These are phyloP conservation scores for Pseudogymnoascus sp. DNA, from an alignment of 2,329 filamentous ascomycete species.

Conservation along the genomic window DNA sequence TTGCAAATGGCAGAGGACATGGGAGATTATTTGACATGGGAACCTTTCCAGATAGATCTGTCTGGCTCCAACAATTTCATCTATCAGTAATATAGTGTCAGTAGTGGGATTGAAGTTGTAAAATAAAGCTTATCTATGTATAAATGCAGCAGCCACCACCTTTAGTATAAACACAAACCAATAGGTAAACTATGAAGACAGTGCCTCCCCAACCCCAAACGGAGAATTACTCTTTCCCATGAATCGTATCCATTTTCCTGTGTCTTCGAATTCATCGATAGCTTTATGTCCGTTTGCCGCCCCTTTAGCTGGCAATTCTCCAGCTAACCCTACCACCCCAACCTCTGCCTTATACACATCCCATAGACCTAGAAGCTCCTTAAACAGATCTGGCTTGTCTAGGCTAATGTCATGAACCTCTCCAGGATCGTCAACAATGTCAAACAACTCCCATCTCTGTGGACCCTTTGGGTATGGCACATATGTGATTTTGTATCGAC, in stretches of 20 bases:
- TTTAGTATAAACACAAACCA: background rate
- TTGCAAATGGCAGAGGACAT: slow-evolving; percentile 24
- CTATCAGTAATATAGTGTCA: background rate
- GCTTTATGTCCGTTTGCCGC: background rate
- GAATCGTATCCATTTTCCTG: slow-evolving; percentile 19
- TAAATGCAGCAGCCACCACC: background rate
- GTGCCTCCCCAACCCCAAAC: background rate
- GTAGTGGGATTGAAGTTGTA: background rate
- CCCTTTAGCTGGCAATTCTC: background rate
- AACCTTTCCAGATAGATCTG: background rate
- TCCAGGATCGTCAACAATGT: slow-evolving; percentile 38
- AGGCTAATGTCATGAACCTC: slow-evolving; percentile 36
- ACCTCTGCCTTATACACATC: slow-evolving; percentile 27
- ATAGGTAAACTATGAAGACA: background rate
- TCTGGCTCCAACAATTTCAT: background rate
- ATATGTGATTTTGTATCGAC: background rate
- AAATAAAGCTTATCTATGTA: background rate
- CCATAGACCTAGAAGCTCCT: slow-evolving; percentile 31
- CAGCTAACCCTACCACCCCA: background rate
- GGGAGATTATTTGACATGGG: slow-evolving; percentile 23
- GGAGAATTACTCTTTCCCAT: slow-evolving; percentile 17
- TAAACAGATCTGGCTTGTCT: slow-evolving; percentile 27
- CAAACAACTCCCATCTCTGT: slow-evolving; percentile 44
- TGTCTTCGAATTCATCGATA: slow-evolving; percentile 18
- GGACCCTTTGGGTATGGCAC: slow-evolving; percentile 41